Base-by-base conservation (phyloP, 2,329 filamentous ascomycete genomes). In the Aspergillus sp. region DNA sequence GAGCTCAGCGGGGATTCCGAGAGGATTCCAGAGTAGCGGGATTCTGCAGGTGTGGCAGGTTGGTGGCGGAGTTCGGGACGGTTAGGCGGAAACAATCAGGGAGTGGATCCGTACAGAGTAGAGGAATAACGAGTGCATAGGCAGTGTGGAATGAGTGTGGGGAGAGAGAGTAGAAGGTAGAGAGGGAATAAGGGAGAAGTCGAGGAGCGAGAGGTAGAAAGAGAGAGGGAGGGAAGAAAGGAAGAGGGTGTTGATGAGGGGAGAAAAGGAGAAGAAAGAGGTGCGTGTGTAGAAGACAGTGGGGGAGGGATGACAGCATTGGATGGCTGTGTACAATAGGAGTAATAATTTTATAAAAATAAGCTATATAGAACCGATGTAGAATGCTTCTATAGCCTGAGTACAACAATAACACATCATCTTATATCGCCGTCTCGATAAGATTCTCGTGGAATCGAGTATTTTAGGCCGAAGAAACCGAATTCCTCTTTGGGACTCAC, bases 261-360 rank as follows among this genome's bases (percentile, higher is more conserved):
- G 47, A 47, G 33, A 30, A 35, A 41, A 47, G 38, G 48, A 43
- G 51, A 51, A 53, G 51, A 53, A 59, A 61, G 59, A 57, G 55
- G 53, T 54, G 53, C 59, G 56, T 60, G 56, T 60, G 59, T 58
- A 62, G 58, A 57, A 55, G 59, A 63, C 45, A 47, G 33, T 32
- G 59, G 60, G 58, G 59, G 35, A 58, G 58, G 58, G 58, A 57
- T 59, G 58, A 53, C 48, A 36, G 32, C 33, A n/a, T 38, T 14
- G 26, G 26, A 30, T 11, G 10, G 26, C 22, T 22, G 22, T 22
- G 22, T 22, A 22, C 22, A 22, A 30, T 30, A 30, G 26, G 26
- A 11, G 10, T 30, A 7, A 30, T 30, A 7, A 30, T 30, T 30
- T 8, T 30, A 10, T 3, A 4, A 24, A 24, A n/a, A n/a, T n/a